Evolutionary conservation across 1,284 basidiomycete species (phyloP).

Genomic region (Cutaneotrichosporon sp.): DNA sequence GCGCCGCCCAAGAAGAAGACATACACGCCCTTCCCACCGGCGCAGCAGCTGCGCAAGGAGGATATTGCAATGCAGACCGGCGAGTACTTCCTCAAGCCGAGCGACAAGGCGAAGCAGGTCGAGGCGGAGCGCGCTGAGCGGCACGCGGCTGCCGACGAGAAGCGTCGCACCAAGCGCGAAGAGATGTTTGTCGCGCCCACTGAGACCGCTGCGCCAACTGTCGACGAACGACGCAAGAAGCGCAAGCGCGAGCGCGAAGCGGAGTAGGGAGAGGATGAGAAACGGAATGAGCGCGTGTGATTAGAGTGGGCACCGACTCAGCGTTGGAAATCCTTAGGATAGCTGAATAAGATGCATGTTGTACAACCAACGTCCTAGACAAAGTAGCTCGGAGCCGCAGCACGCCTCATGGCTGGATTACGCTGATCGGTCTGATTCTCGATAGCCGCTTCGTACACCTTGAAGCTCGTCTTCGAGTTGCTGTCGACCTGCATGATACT

Average conservation of each 20-base stretch:
- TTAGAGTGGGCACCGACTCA: too few species aligned
- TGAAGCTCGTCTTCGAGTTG: conserved; percentile 62
- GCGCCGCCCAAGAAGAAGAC: conserved; percentile 68
- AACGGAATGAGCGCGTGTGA: too few species aligned
- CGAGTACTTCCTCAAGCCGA: conserved; percentile 93
- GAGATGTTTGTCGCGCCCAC: conserved; percentile 76
- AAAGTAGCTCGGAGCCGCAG: conserved; percentile 24
- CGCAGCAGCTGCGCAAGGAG: conserved; percentile 89
- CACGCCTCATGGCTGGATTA: conserved; percentile 45
- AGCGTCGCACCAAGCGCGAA: conserved; percentile 68
- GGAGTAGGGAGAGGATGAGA: conserved; percentile 10
- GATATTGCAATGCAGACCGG: conserved; percentile 93
- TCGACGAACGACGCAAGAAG: conserved; percentile 65
- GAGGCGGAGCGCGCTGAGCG: conserved; percentile 48
- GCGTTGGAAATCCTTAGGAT: too few species aligned
- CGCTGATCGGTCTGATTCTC: conserved; percentile 73
- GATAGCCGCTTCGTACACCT: conserved; percentile 72
- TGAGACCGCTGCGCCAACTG: conserved; percentile 64
- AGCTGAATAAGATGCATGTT: conserved; percentile 21
- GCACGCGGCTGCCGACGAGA: conserved; percentile 68
- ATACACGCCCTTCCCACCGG: conserved; percentile 98
- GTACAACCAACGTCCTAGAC: conserved; percentile 18
- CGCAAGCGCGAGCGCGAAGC: conserved; percentile 50
- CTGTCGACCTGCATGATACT: conserved; percentile 61
- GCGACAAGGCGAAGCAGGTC: conserved; percentile 48